These are phyloP conservation scores for Friedmanniomyces simplex DNA, from an alignment of 495 filamentous ascomycete species.

Conservation along the genomic window DNA sequence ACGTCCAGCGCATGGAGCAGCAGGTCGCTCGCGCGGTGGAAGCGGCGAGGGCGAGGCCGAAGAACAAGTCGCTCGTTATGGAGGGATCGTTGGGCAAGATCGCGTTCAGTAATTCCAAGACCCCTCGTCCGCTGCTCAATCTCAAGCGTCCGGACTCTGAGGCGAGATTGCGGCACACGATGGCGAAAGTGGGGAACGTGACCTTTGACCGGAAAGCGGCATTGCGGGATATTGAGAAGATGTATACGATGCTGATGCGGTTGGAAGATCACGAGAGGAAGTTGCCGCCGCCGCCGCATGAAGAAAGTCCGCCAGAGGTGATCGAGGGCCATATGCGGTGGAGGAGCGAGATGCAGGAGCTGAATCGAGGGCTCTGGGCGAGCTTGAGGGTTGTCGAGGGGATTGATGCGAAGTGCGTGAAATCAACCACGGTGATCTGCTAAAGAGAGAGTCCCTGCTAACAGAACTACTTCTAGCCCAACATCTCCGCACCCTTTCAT, in stretches of 20 bases:
- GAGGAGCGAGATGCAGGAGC: slow-evolving; percentile 52
- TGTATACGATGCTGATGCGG: slow-evolving; percentile 79
- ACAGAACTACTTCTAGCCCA: slow-evolving; percentile 28
- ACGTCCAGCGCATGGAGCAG: slow-evolving; percentile 98
- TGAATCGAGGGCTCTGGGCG: slow-evolving; percentile 76
- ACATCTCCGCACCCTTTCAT: slow-evolving; percentile 81
- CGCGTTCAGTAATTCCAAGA: slow-evolving; percentile 96
- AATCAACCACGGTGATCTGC: background rate
- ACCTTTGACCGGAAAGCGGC: slow-evolving; percentile 67
- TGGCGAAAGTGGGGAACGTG: slow-evolving; percentile 24
- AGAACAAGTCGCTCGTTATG: slow-evolving; percentile 95
- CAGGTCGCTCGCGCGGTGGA: slow-evolving; percentile 96
- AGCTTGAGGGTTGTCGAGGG: slow-evolving; percentile 84
- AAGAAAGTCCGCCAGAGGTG: slow-evolving; percentile 49
- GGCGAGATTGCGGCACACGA: slow-evolving; percentile 36
- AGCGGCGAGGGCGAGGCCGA: slow-evolving; percentile 90
- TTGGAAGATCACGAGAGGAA: slow-evolving; percentile 91
- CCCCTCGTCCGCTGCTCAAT: slow-evolving; percentile 85
- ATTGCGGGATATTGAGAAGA: slow-evolving; percentile 70
- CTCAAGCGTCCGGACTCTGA: slow-evolving; percentile 78
- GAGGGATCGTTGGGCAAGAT: slow-evolving; percentile 98
- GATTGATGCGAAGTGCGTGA: slow-evolving; percentile 51
- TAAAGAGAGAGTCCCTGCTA: background rate
- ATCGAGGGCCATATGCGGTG: slow-evolving; percentile 62
- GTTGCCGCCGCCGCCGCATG: slow-evolving; percentile 59